A percentile compares a stretch with the other conserved stretches of the same genome.
Conservation (phyloP, 805 yeast species). For the Ogataea polymorpha region DNA sequence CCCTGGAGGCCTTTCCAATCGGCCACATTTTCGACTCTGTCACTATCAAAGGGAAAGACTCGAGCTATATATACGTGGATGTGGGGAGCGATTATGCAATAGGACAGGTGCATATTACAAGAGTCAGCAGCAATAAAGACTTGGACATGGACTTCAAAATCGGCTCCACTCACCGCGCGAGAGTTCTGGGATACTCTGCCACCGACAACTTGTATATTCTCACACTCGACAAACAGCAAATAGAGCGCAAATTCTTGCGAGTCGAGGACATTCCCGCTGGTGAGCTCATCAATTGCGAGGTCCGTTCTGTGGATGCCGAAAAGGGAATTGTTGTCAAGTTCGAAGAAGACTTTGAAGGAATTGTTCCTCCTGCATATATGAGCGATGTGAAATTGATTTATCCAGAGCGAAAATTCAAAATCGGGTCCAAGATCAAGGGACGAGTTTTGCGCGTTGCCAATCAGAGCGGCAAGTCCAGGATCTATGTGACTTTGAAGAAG, state of each 20-base stretch:
- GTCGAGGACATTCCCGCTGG: slow-evolving; percentile 77
- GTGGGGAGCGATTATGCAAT: slow-evolving; percentile 48
- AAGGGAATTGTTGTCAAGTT: slow-evolving; percentile 68
- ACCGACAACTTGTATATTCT: slow-evolving; percentile 66
- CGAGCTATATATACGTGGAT: slow-evolving; percentile 52
- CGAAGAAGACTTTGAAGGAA: slow-evolving; percentile 66
- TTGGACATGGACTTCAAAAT: slow-evolving; percentile 48
- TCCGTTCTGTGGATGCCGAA: slow-evolving; percentile 54
- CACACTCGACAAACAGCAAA: slow-evolving; percentile 62
- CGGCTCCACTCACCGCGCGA: slow-evolving; percentile 70
- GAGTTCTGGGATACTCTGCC: slow-evolving; percentile 68
- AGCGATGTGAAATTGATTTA: slow-evolving; percentile 80
- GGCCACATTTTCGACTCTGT: slow-evolving; percentile 69
- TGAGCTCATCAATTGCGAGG: slow-evolving; percentile 52
- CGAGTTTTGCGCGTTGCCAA: slow-evolving; percentile 56
- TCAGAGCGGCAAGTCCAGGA: slow-evolving; percentile 42
- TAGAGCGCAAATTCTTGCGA: slow-evolving; percentile 64
- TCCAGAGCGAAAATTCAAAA: slow-evolving; percentile 90
- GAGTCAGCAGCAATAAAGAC: slow-evolving; percentile 48
- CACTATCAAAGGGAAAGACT: slow-evolving; percentile 57
- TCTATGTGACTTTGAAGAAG: slow-evolving; percentile 75
- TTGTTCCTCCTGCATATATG: slow-evolving; percentile 71
- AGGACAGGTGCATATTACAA: slow-evolving; percentile 81
- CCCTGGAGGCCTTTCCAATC: slow-evolving; percentile 66
- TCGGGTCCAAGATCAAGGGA: slow-evolving; percentile 76